These are phyloP conservation scores for Aspergillus asperescens DNA, from an alignment of 495 filamentous ascomycete species.

Conservation along the genomic window DNA sequence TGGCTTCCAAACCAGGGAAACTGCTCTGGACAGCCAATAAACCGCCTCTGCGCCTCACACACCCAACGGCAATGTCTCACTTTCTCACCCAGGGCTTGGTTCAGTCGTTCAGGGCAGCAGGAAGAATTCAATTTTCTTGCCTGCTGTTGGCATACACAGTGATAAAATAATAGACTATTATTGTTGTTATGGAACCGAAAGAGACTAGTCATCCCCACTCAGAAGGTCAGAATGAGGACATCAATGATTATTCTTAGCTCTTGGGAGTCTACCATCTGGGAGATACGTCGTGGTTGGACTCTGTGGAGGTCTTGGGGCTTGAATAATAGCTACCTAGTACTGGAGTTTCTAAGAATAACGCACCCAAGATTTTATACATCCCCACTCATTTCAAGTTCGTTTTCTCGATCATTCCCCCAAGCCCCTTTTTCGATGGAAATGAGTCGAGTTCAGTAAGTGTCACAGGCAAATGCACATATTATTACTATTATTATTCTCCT, in stretches of 20 bases:
- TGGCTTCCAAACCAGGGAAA: constrained; percentile 22
- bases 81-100: constrained; percentile 6
- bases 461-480: neutral
- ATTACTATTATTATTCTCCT: no score
- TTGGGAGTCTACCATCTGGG: no score
- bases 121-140: neutral
- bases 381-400: neutral
- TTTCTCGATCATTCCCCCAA: neutral
- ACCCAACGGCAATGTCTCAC: constrained; percentile 25
- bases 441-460: neutral
- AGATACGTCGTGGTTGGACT: no score
- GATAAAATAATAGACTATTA: no score
- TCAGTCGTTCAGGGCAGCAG: neutral
- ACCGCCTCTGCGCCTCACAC: constrained; percentile 23
- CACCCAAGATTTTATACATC: neutral
- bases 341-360: neutral
- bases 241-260: constrained; percentile 7
- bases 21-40: constrained; percentile 26
- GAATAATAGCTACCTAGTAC: neutral
- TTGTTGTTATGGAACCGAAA: constrained; percentile 8
- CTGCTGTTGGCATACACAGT: neutral
- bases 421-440: neutral
- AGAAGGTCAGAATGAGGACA: constrained; percentile 10
- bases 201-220: constrained; percentile 11
- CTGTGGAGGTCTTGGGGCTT: neutral